phyloP scores from a whole-genome alignment of 345 rosid species.

The Eucalyptus cloeziana region DNA sequence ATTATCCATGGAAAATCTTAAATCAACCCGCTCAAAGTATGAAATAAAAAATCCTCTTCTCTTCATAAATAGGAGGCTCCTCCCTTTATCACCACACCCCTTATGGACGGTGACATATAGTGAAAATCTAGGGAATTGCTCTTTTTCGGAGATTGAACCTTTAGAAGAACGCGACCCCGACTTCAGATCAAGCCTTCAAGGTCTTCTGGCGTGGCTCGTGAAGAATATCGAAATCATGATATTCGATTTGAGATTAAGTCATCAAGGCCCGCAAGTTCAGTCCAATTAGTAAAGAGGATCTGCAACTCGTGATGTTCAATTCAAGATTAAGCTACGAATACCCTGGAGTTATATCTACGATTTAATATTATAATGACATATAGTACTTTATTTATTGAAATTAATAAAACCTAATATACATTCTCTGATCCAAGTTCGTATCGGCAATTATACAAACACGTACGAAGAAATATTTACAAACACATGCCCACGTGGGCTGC shows the following conservation, averaged over 20 bases:
- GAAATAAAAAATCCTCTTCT: not conserved
- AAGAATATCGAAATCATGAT: no score
- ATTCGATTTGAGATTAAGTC: not conserved
- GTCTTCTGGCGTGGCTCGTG: not conserved
- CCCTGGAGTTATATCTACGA: not conserved
- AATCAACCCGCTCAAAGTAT: no score
- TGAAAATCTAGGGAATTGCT: not conserved
- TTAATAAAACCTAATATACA: not conserved
- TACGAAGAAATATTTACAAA: not conserved
- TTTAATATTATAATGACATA: not conserved
- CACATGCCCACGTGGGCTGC: not conserved
- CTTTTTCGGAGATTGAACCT: not conserved
- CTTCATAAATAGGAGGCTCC: not conserved
- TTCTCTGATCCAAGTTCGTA: not conserved
- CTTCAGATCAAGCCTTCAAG: not conserved
- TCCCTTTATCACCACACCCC: not conserved
- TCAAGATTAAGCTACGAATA: not conserved
- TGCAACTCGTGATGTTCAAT: not conserved
- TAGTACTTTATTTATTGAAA: not conserved
- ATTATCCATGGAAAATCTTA: no score
- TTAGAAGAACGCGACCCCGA: not conserved
- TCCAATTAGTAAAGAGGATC: not conserved
- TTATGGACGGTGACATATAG: not conserved
- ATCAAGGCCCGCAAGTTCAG: not conserved
- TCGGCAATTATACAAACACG: not conserved